Evolutionary conservation across 495 filamentous ascomycete species (phyloP), one percentile per base, ranked within the genome.

Genomic region (Bombardia bombarda): DNA sequence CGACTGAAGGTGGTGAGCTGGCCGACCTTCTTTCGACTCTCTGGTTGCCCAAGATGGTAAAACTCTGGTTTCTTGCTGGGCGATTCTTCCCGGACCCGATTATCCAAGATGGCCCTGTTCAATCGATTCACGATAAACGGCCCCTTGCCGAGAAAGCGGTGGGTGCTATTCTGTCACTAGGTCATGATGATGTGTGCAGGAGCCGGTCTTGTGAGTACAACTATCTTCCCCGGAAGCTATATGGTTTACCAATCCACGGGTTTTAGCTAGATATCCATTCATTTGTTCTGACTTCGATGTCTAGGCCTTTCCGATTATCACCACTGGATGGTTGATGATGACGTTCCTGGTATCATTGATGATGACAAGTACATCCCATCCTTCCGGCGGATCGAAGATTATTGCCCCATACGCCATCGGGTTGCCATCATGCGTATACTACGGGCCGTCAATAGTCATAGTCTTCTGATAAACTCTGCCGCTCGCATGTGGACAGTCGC

Each of bases 401-500:
- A 84, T 51, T 80, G 76, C 17, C 68, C 68, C 0, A 62, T 72
- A 22, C 73, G 81, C 5, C 80, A 84, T 53, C 67, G 75, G 7
- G 71, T 65, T n/a, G 71, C 72, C 21, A 78, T 84, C 13, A 67
- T 80, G 28, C 68, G 78, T 8, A 58, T 84, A 4, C 60, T 85
- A 10, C 60, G 67, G 44, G 69, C 64, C 21, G 62, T 82, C 23
- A 63, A 75, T 38, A 73, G 70, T 12, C 38, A 68, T 0, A 60
- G 65, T 32, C 62, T 77, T 1, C 56, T 65, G 2, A 55, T 85
- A n/a, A 73, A 84, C 50, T 83, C 80, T 0, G 79, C 81, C n/a
- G 63, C 72, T 28, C 78, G 81, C 20, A 53, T 82, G 36, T 83
- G 75, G 71, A 82, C 78, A 1, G 71, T 79, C 13, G 76, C 76